These are phyloP conservation scores for Ettlia oleoabundans DNA, from an alignment of 139 green algal genomes.

Conservation along the genomic window DNA sequence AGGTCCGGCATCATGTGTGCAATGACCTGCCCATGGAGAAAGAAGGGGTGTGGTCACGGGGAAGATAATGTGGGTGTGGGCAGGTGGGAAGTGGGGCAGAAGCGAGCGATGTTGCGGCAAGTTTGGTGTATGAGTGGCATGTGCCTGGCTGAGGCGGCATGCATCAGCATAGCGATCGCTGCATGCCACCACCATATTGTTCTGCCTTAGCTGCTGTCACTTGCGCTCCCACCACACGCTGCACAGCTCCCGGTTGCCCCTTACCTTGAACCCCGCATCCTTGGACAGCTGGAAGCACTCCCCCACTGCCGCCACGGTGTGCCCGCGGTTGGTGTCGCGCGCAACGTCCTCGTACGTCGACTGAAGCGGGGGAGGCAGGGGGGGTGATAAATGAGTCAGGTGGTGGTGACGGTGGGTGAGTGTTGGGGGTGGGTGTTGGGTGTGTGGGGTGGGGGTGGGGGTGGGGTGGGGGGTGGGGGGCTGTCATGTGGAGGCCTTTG, in stretches of 20 bases:
- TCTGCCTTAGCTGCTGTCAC: no score
- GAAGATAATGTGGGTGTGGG: background rate
- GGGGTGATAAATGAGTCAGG: background rate
- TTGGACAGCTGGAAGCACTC: constrained; percentile 95
- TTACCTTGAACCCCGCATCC: constrained; percentile 93
- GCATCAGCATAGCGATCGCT: no score
- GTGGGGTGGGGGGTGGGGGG: no score
- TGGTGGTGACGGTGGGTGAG: background rate
- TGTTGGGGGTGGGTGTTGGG: background rate
- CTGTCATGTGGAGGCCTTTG: no score
- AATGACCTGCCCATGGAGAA: constrained; percentile 90
- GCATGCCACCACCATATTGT: no score
- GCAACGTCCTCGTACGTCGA: constrained; percentile 82
- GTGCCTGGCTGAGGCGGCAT: no score
- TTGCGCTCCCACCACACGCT: background rate
- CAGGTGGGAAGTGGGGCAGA: no score
- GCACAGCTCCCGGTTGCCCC: background rate
- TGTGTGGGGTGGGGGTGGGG: no score
- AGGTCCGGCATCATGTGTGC: constrained; percentile 99
- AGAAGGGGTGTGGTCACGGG: background rate
- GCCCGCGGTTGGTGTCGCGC: constrained; percentile 94
- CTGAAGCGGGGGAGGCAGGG: background rate
- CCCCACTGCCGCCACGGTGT: constrained; percentile 90
- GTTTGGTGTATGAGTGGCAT: no score
- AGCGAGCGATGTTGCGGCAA: no score